phyloP scores from a whole-genome alignment of 1,139 yeast species.

The Magnusiomyces suaveolens region DNA sequence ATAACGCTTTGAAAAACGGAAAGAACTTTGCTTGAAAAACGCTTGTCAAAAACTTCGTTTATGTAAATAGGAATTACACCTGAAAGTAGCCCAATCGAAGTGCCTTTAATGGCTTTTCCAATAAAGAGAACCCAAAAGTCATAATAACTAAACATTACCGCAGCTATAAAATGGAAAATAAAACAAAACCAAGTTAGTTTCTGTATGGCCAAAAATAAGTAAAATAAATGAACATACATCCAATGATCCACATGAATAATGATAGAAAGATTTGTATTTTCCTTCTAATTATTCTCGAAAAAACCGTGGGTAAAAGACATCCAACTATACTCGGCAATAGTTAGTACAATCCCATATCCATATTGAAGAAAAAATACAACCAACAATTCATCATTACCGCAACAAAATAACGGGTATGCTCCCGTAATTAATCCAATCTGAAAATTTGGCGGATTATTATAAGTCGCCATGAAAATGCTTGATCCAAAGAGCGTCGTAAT shows the following conservation, averaged over 20 bases:
- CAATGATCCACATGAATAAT: background rate
- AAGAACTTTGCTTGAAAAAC: conserved; percentile 47
- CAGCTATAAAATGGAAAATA: conserved; percentile 4
- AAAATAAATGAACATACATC: conserved; percentile 4
- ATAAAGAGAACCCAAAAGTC: conserved; percentile 27
- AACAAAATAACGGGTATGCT: conserved; percentile 37
- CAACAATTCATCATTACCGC: conserved; percentile 21
- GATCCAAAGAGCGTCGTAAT: conserved; percentile 52
- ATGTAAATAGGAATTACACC: conserved; percentile 56
- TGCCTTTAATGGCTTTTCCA: conserved; percentile 54
- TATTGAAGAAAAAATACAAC: conserved; percentile 9
- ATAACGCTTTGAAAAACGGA: conserved; percentile 56
- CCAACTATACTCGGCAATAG: conserved; percentile 10
- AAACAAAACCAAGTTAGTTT: background rate
- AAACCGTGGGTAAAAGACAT: conserved; percentile 6
- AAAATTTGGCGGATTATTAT: conserved; percentile 37
- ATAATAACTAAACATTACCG: conserved; percentile 6
- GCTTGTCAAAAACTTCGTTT: conserved; percentile 45
- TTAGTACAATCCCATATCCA: background rate
- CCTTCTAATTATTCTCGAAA: conserved; percentile 12
- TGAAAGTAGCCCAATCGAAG: conserved; percentile 56
- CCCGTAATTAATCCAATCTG: conserved; percentile 37
- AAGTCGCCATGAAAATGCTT: conserved; percentile 37
- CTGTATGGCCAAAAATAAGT: conserved; percentile 8
- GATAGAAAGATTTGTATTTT: conserved; percentile 2